Evolutionary conservation across 148 eudicot genomes (phyloP), one percentile per base, ranked within the genome.

Genomic region (Rhododendron ovatum): DNA sequence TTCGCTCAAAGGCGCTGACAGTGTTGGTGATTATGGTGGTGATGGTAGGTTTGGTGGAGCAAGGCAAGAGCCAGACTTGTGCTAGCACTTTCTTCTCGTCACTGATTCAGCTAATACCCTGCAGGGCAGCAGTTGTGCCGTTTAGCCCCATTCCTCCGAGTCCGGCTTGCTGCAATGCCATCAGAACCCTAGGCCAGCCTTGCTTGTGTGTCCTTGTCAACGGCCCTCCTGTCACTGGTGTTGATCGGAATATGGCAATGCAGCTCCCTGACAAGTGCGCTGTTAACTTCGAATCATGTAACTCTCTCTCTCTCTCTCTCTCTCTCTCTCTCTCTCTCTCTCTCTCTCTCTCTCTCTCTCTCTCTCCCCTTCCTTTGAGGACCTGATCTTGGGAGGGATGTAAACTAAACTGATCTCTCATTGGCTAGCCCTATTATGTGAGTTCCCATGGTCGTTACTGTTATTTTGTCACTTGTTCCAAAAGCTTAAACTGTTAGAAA

Each of bases 201-300:
- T 96, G 98, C 81, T 86, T 96, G 45, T 95, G 99, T 83, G 95
- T 95, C 75, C 97, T 96, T 28, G 91, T 94, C 57, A 95, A 91
- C 51, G 99, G 99, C 84, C 99, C 99, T 78, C 96, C 95, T 4
- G 93, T 96, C 57, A 85, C 98, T 9, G 98, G 99, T 11, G 96
- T 96, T 71, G 99, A 96, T 87, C 93, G 96, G n/a, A 89, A 82
- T 93, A 94, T 96, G 98, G 98, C 98, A 53, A 74, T 94, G 92
- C 95, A 92, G 91, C 95, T 96, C n/a, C 98, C 99, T 4, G 93
- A 91, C 8, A 96, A 95, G 89, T 96, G 99, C 87, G 73, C 89
- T 37, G 83, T 91, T 45, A 93, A 90, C 91, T 96, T 96, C 50
- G 94, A 92, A 65, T 98, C 98, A 88, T 96, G 98, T 94, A 89